These are phyloP conservation scores for Kluyveromyces dobzhanskii DNA, from an alignment of 805 yeast species.

Conservation along the genomic window DNA sequence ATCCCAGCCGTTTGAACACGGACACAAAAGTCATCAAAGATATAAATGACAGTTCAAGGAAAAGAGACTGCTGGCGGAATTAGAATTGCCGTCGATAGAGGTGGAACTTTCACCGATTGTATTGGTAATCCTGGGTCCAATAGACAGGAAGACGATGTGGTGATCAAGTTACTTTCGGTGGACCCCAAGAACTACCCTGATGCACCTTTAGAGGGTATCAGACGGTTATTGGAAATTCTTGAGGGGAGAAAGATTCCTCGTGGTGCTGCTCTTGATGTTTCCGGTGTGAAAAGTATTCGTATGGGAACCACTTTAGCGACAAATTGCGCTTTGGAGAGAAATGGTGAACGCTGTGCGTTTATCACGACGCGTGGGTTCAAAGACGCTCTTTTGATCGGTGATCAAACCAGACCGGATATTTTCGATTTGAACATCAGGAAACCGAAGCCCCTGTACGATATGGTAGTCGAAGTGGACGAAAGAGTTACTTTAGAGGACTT, in stretches of 20 bases:
- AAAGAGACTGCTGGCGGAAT: slow-evolving; percentile 11
- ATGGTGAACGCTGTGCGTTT: slow-evolving; percentile 83
- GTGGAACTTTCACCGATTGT: slow-evolving; percentile 90
- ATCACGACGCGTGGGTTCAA: slow-evolving; percentile 83
- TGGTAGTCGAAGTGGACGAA: slow-evolving; percentile 81
- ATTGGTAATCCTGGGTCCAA: slow-evolving; percentile 42
- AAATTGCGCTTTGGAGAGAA: slow-evolving; percentile 85
- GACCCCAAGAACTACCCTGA: slow-evolving; percentile 83
- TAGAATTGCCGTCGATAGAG: slow-evolving; percentile 48
- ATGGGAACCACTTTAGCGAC: slow-evolving; percentile 97
- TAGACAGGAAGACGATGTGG: slow-evolving; percentile 46
- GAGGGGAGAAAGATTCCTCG: slow-evolving; percentile 49
- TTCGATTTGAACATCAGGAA: slow-evolving; percentile 73
- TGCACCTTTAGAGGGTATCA: slow-evolving; percentile 89
- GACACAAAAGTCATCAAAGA: no score
- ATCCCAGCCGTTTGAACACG: no score
- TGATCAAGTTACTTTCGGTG: slow-evolving; percentile 75
- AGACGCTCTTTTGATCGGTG: slow-evolving; percentile 78
- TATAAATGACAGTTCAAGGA: neutral
- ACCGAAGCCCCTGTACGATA: slow-evolving; percentile 61
- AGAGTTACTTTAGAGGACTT: slow-evolving; percentile 78
- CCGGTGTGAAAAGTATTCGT: slow-evolving; percentile 57
- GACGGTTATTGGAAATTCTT: slow-evolving; percentile 61
- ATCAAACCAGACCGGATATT: slow-evolving; percentile 84
- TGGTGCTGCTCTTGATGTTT: slow-evolving; percentile 50